Base-by-base conservation (phyloP, 2,329 filamentous ascomycete genomes). In the Neocucurbitaria cava region DNA sequence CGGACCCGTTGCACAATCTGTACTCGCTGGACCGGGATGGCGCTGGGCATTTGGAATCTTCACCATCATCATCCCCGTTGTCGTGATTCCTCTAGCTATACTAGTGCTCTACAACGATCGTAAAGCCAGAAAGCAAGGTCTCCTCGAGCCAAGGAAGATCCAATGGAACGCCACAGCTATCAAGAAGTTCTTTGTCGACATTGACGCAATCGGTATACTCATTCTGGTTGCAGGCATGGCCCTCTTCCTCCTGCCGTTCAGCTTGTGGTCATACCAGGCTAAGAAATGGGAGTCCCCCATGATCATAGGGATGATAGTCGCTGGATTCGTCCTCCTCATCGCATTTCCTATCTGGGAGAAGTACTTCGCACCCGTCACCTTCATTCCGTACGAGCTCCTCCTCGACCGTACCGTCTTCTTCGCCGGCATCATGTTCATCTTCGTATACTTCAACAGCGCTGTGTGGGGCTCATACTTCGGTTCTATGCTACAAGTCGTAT, bases 231-330 rank as follows among this genome's bases (percentile, higher is more conserved):
- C 76, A 2, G 88, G 87, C 1, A 81, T 89, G 59, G 79, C 83
- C 0, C 73, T 90, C 8, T 85, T 91, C 65, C 76, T 92, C n/a
- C 82, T 92, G 7, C 86, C 89, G 0, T 85, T 92, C 69, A 86
- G 80, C 21, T 78, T 91, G 26, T 69, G 65, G 56, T 66, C 66
- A n/a, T 62, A 61, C 18, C 60, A 42, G 64, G 68, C 44, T 51
- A 60, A 62, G 59, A 30, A 62, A 59, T 78, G 75, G 75, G 46
- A 51, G 6, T 64, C 69, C 10, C 55, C 61, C 3, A 61, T 61
- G 58, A 75, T 79, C 52, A 74, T 78, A 51, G 62, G 65, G 52
- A 73, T 77, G 67, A 58, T 77, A 4, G 64, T 77, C 11, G 46
- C 73, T 21, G 74, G 75, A 9, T 57, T 73, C 52, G 13, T 70